Evolutionary conservation across 805 yeast genomes (phyloP).

Genomic region (Starmera quercuum): DNA sequence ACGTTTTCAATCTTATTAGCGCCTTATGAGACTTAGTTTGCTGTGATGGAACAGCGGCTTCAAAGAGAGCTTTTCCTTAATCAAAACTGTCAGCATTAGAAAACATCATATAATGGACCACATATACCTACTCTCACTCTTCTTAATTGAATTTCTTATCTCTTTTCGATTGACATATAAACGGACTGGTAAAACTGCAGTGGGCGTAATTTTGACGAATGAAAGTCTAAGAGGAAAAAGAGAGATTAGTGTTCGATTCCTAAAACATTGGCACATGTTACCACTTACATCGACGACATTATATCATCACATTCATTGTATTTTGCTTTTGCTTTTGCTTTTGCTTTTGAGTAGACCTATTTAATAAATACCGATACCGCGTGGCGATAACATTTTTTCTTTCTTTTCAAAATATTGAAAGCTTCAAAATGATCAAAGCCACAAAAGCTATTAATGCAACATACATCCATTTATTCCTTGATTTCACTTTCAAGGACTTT

Average conservation of each 20-base stretch:
- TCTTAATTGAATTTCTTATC: slow-evolving; percentile 3
- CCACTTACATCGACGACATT: not conserved
- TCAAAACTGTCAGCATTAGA: not conserved
- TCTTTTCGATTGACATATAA: slow-evolving; percentile 13
- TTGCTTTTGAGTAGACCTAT: no score
- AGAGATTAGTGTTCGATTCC: no score
- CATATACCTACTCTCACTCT: no score
- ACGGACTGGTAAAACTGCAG: slow-evolving; percentile 7
- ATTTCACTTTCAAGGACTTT: not conserved
- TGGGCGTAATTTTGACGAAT: slow-evolving; percentile 7
- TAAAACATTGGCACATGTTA: no score
- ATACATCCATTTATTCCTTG: not conserved
- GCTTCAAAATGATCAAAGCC: not conserved
- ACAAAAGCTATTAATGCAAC: not conserved
- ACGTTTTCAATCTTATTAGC: slow-evolving; percentile 8
- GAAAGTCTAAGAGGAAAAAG: slow-evolving; percentile 10
- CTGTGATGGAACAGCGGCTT: slow-evolving; percentile 14
- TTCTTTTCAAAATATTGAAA: not conserved
- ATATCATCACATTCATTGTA: no score
- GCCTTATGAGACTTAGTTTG: slow-evolving; percentile 13
- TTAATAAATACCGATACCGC: no score
- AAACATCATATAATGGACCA: no score
- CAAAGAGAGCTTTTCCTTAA: slow-evolving; percentile 5
- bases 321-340: no score
- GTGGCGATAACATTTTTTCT: no score